Conservation (phyloP, 768 basidiomycete species). For the Leccinum fibrillosum region DNA sequence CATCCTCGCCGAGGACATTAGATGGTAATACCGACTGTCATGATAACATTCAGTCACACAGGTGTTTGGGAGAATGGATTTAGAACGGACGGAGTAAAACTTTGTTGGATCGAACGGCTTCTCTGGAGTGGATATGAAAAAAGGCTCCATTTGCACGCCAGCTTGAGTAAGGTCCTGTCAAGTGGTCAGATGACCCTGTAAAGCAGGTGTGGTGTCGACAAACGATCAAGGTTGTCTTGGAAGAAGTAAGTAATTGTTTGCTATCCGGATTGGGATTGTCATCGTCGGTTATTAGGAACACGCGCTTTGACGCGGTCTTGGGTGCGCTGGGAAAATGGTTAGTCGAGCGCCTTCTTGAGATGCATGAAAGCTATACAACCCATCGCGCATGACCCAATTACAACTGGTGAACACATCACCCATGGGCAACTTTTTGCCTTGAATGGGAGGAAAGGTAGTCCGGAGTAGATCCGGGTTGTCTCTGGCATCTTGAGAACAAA, state of each 20-base stretch:
- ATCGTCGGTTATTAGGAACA: slow-evolving; percentile 89
- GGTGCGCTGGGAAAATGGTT: slow-evolving; percentile 51
- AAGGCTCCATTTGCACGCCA: slow-evolving; percentile 79
- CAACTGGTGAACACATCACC: slow-evolving; percentile 90
- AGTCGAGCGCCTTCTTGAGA: neutral
- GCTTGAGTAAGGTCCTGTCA: slow-evolving; percentile 76
- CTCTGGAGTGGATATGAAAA: slow-evolving; percentile 75
- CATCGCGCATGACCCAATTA: slow-evolving; percentile 85
- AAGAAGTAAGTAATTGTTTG: slow-evolving; percentile 62
- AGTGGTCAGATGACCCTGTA: neutral
- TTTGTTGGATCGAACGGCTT: slow-evolving; percentile 68
- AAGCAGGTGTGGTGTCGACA: slow-evolving; percentile 19
- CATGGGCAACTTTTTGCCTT: slow-evolving; percentile 62
- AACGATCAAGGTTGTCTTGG: slow-evolving; percentile 68
- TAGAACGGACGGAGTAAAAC: slow-evolving; percentile 69
- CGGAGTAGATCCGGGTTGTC: slow-evolving; percentile 57
- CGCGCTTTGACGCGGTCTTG: slow-evolving; percentile 86
- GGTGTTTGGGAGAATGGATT: neutral
- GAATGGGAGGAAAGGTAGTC: slow-evolving; percentile 62
- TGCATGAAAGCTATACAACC: slow-evolving; percentile 45
- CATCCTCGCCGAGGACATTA: slow-evolving; percentile 41
- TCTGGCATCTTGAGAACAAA: slow-evolving; percentile 48
- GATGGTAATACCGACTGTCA: slow-evolving; percentile 58
- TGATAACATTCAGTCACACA: slow-evolving; percentile 4
- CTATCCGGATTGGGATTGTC: slow-evolving; percentile 46